Evolutionary conservation across 352 stramenopile genomes (phyloP), one percentile per base, ranked within the genome.

Genomic region (Phytophthora rubi): DNA sequence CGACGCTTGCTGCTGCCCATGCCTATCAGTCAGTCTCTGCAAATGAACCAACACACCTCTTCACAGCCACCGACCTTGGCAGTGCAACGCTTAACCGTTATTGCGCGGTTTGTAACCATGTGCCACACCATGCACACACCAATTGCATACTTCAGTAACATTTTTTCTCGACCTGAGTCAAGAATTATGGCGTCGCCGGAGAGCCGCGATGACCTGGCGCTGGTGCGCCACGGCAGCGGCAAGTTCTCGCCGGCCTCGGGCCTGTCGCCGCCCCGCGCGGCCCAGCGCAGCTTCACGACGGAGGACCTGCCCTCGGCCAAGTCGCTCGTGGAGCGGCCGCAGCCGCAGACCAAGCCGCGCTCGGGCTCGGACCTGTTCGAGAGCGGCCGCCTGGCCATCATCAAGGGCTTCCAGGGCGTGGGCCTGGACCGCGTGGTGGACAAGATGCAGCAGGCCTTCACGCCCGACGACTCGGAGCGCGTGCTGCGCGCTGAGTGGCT

Each of bases 241-340:
- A 73, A 77, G 58, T 82, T 91, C 59, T 90, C 80, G 35, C 80
- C 72, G 49, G 55, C 59, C 8, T 39, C 16, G 53, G 70, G 42
- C 55, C 33, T 39, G 33, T 39, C 33, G 33, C 33, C 33, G 33
- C 33, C 8, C 33, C 33, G 33, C 33, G 33, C 70, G 39, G 69
- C 70, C 5, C 77, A 85, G 51, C 70, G 82, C 60, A 93, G 85
- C 70, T 95, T 95, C 73, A 93, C 87, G 48, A 91, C 85, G 0
- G 87, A 95, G 57, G 87, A 95, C 65, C 54, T 93, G 35, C 85
- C 87, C 54, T 80, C 76, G 23, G 49, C 64, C 30, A 87, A 87
- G 70, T 79, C 85, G 32, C 73, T 91, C 35, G 68, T 92, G 60
- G 60, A 47, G 4, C 37, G 0, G 9, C 35, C 7, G 33, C 33